These are phyloP conservation scores for Harringtonia aguacate DNA, from an alignment of 2,329 filamentous ascomycete species.

Conservation along the genomic window DNA sequence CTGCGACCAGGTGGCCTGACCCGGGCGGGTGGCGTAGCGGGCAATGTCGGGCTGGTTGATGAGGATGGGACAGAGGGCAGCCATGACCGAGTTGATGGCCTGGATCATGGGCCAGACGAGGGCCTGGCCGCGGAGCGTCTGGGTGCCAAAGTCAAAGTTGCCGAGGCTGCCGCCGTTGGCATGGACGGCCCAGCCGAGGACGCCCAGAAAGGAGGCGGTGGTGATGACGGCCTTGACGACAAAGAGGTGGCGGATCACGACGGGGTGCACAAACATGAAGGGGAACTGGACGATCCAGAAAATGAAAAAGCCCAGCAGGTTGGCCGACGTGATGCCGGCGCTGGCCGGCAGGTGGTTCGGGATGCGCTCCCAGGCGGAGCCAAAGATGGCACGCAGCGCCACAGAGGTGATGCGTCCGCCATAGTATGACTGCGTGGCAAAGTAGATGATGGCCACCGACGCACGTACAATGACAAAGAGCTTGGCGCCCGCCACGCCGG, in stretches of 20 bases:
- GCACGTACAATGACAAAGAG: slow-evolving; percentile 25
- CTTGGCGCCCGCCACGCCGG: slow-evolving; percentile 25
- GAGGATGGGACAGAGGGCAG: slow-evolving; percentile 8
- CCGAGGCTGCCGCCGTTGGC: slow-evolving; percentile 17
- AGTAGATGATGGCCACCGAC: slow-evolving; percentile 13
- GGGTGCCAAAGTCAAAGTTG: slow-evolving; percentile 2
- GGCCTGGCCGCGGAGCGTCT: not conserved
- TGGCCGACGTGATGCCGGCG: slow-evolving; percentile 23
- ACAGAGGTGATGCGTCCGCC: slow-evolving; percentile 6
- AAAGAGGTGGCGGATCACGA: slow-evolving; percentile 22
- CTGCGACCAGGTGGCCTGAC: slow-evolving; percentile 19
- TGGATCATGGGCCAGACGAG: slow-evolving; percentile 10
- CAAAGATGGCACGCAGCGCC: slow-evolving; percentile 8
- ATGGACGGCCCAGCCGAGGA: slow-evolving; percentile 25
- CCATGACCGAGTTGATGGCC: slow-evolving; percentile 18
- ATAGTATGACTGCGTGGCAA: slow-evolving; percentile 9
- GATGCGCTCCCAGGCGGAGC: slow-evolving; percentile 7
- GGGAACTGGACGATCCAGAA: slow-evolving; percentile 25
- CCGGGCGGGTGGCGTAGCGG: slow-evolving; percentile 20
- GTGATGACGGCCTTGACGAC: slow-evolving; percentile 18
- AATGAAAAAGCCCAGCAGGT: slow-evolving; percentile 24
- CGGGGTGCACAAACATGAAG: slow-evolving; percentile 27
- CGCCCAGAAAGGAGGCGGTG: slow-evolving; percentile 19
- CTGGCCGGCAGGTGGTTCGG: slow-evolving; percentile 22
- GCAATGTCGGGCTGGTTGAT: slow-evolving; percentile 26